These are phyloP conservation scores for Flaveria ramosissima DNA, from an alignment of 129 eudicot species.

Conservation along the genomic window DNA sequence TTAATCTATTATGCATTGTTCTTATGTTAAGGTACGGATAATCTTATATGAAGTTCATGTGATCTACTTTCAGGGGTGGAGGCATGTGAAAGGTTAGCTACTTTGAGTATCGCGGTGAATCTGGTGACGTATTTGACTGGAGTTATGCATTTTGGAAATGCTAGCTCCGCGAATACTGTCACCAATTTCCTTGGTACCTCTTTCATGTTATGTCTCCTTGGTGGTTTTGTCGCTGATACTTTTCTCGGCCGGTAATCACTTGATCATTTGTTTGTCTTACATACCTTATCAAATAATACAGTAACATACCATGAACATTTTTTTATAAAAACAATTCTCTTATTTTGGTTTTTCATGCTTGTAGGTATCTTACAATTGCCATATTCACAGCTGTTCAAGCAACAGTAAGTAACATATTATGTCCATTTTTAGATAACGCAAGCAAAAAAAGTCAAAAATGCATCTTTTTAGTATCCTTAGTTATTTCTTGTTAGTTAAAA, in stretches of 20 bases:
- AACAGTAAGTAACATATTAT: constrained; percentile 48
- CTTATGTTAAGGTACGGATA: background rate
- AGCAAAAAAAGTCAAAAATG: constrained; percentile 23
- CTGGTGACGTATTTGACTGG: constrained; percentile 79
- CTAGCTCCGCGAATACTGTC: constrained; percentile 71
- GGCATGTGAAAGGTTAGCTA: constrained; percentile 70
- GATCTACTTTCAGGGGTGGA: constrained; percentile 52
- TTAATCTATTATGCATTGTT: background rate
- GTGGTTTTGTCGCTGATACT: constrained; percentile 90
- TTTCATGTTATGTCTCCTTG: constrained; percentile 80
- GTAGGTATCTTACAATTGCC: constrained; percentile 79
- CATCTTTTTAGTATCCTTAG: constrained; percentile 5
- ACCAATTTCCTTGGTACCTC: constrained; percentile 94
- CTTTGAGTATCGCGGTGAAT: constrained; percentile 82
- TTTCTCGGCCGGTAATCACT: constrained; percentile 66
- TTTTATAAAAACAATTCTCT: background rate
- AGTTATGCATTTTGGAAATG: constrained; percentile 92
- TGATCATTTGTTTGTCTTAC: background rate
- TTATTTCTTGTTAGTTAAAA: background rate
- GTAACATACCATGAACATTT: background rate
- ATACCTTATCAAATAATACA: too few relatives aligned
- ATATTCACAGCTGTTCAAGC: constrained; percentile 80
- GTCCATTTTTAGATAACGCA: background rate
- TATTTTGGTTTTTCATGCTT: constrained; percentile 3
- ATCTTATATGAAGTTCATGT: background rate